Percentiles rank a stretch among this genome's conserved stretches.
Conservation (phyloP, 371 early-diverging fungal genomes). For the Mortierella sp. region DNA sequence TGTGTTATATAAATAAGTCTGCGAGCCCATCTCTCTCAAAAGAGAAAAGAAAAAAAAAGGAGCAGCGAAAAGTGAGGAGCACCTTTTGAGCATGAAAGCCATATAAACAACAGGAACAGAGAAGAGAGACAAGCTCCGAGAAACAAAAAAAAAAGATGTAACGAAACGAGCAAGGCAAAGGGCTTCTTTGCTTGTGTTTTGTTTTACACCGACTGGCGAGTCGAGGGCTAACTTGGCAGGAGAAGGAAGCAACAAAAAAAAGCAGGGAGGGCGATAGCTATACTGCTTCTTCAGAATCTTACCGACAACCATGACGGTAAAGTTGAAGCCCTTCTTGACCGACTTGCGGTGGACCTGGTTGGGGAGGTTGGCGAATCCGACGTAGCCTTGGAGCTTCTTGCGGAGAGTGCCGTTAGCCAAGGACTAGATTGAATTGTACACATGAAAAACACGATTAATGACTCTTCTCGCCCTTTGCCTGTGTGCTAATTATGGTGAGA, state of each 20-base stretch:
- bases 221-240: not conserved
- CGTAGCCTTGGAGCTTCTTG: constrained; percentile 93
- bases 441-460: not conserved
- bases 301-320: constrained; percentile 98
- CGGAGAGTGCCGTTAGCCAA: constrained; percentile 63
- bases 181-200: not conserved
- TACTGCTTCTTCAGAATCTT: constrained; percentile 43
- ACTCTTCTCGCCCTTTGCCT: not conserved
- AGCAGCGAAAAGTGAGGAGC: constrained; percentile 13
- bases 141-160: not conserved
- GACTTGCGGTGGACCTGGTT: constrained; percentile 99
- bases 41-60: constrained; percentile 29
- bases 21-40: constrained; percentile 51
- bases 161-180: constrained; percentile 1
- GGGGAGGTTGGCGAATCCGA: constrained; percentile 98
- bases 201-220: not conserved
- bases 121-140: constrained; percentile 6
- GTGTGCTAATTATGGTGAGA: not conserved
- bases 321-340: constrained; percentile 99
- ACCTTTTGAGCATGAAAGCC: not conserved
- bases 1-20: constrained; percentile 54
- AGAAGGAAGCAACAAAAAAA: constrained; percentile 1
- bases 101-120: constrained; percentile 22
- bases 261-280: not conserved
- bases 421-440: constrained; percentile 18